Evolutionary conservation across 2,329 filamentous ascomycete species (phyloP).

Genomic region (Zasmidium citrigriseum): DNA sequence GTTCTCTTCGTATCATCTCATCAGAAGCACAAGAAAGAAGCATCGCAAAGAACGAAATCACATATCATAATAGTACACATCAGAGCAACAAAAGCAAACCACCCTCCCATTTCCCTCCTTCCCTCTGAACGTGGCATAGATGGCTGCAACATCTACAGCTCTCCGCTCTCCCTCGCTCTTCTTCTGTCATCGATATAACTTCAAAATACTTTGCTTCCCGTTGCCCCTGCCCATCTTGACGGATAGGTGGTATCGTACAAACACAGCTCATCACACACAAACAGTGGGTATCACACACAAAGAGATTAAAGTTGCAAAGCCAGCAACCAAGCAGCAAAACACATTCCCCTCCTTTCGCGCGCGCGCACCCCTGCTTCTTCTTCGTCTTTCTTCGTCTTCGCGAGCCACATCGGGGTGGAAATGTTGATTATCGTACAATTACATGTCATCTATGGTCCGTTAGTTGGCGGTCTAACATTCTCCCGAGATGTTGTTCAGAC

Average conservation of each 20-base stretch:
- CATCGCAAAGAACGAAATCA: neutral
- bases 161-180: no score
- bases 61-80: neutral
- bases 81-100: neutral
- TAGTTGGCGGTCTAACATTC: neutral
- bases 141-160: neutral
- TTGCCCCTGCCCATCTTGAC: neutral
- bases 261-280: neutral
- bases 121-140: neutral
- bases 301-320: neutral
- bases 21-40: neutral
- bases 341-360: neutral
- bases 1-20: no score
- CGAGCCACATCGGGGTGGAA: neutral
- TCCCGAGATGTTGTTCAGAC: neutral
- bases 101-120: neutral
- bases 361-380: no score
- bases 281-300: neutral
- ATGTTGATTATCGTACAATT: slow-evolving; percentile 20
- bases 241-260: neutral
- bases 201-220: neutral
- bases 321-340: neutral
- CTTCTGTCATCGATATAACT: neutral
- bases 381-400: no score
- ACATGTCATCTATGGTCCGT: slow-evolving; percentile 2